Conservation (phyloP, 2,329 filamentous ascomycete genomes). For the Cryphonectria naterciae region DNA sequence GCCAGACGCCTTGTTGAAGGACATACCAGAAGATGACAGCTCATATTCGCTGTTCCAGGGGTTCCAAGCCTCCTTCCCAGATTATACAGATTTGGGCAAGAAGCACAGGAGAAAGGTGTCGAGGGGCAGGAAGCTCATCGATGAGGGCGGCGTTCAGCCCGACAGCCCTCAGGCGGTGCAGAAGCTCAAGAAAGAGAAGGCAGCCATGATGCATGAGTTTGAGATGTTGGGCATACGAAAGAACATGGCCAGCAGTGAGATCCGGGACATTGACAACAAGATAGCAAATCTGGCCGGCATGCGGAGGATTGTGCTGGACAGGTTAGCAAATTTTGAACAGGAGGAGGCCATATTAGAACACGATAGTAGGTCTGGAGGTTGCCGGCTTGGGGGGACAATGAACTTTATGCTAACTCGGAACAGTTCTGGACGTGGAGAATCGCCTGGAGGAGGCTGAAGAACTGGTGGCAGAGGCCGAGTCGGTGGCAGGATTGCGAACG, state of each 20-base stretch:
- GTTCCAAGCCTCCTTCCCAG: constrained; percentile 87
- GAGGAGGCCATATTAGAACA: constrained; percentile 90
- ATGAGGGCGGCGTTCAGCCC: constrained; percentile 59
- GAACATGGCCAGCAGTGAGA: constrained; percentile 96
- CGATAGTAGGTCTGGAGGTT: constrained; percentile 64
- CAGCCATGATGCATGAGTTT: constrained; percentile 78
- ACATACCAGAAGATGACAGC: constrained; percentile 86
- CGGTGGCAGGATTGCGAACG: constrained; percentile 53
- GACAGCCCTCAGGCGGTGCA: constrained; percentile 69
- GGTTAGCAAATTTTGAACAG: constrained; percentile 83
- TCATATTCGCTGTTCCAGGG: constrained; percentile 94
- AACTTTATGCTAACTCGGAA: constrained; percentile 37
- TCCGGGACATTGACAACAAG: constrained; percentile 95
- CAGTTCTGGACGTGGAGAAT: constrained; percentile 66
- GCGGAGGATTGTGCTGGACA: constrained; percentile 87
- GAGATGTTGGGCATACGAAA: constrained; percentile 93
- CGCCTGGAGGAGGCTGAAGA: constrained; percentile 65
- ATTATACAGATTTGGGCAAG: constrained; percentile 69
- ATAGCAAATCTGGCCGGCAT: constrained; percentile 91
- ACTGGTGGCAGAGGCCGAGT: constrained; percentile 61
- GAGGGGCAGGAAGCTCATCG: constrained; percentile 75
- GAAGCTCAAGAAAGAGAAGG: constrained; percentile 79
- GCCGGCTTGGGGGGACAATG: neutral
- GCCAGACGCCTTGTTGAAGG: constrained; percentile 84
- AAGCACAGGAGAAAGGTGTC: constrained; percentile 73